A percentile compares a stretch with the other conserved stretches of the same genome.
These are phyloP conservation scores for Citrus trifoliata DNA, from an alignment of 345 rosid species.

Conservation along the genomic window DNA sequence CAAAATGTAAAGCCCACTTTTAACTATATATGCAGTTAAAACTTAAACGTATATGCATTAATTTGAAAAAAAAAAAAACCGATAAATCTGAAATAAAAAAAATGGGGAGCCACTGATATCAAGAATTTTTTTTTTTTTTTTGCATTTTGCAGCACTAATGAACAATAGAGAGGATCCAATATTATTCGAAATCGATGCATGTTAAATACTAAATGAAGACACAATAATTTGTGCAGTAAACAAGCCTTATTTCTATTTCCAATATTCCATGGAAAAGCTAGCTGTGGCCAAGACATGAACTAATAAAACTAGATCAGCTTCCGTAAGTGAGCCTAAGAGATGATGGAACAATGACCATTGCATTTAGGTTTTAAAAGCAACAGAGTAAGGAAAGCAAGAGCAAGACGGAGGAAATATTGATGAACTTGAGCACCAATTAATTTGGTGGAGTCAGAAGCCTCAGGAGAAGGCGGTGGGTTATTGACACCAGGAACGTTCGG, in stretches of 20 bases:
- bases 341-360: neutral
- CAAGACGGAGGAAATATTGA: neutral
- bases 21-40: no score
- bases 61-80: no score
- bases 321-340: neutral
- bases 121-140: neutral
- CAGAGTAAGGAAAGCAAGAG: neutral
- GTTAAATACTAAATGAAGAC: neutral
- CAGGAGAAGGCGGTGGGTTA: slow-evolving; percentile 21
- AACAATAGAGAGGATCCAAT: neutral
- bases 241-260: neutral
- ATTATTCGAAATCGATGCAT: neutral
- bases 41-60: no score
- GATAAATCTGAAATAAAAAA: no score
- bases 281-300: neutral
- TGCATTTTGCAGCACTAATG: no score
- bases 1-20: no score
- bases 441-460: neutral
- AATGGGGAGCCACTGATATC: neutral
- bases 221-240: neutral
- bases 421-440: neutral
- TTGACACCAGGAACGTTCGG: slow-evolving; percentile 27
- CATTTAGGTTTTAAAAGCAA: neutral
- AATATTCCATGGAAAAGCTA: neutral
- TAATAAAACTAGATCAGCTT: neutral